Evolutionary conservation across 164 flowering plant genomes (phyloP), one percentile per base, ranked within the genome.

Genomic region (Sextonia rubra): DNA sequence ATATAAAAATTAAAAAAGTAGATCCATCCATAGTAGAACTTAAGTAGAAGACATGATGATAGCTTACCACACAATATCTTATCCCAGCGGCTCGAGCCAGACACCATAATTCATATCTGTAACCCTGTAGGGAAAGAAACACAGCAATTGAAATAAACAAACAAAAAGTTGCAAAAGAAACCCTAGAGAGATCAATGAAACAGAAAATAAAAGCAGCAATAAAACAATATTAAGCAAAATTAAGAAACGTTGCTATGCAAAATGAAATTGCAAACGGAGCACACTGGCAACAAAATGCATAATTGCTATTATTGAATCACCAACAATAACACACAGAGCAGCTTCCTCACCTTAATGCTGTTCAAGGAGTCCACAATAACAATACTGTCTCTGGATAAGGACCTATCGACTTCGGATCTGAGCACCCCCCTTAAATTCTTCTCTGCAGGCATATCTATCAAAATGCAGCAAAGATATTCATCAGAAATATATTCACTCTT

Each of bases 41-140:
- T 37, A 37, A 37, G 44, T 9, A 37, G 6, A 8, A 37, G 44
- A 37, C 44, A 37, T 5, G 44, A 37, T 20, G 15, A 77, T 25
- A 37, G 30, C 80, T 72, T 77, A 80, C 83, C 26, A 93, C 92
- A 81, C 99, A 91, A 69, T 93, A 91, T 78, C 96, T 85, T 65
- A 87, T 87, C 44, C 97, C 99, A 61, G 97, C 86, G 70, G 94
- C 94, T 75, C 98, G 94, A 74, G 99, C 99, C 81, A 95, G 77
- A 73, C 99, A 95, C 99, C 99, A 93, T 67, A 95, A 74, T 84
- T 95, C 99, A 44, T 93, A 95, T 69, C 99, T 82, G 80, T 93
- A 95, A 61, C 99, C 99, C 82, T 80, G 75, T 60, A 69, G 9
- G 69, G 27, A 26, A 44, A 69, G 60, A 72, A 49, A 68, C 30